Evolutionary conservation across 2,329 filamentous ascomycete species (phyloP).

Genomic region (Trichophyton schoenleinii): DNA sequence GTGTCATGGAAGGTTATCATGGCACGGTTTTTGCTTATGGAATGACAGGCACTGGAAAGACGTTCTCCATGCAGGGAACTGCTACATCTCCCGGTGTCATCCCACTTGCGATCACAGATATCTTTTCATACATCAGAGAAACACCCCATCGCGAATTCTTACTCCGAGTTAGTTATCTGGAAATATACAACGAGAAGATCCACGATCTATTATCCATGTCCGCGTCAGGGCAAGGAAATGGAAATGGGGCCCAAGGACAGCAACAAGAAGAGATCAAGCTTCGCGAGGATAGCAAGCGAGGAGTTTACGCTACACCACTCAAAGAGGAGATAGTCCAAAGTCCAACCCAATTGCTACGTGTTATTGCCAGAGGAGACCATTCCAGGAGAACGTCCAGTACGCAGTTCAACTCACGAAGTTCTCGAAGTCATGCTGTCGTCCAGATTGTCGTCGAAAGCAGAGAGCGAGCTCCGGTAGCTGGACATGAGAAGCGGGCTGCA

Average conservation of each 20-base stretch:
- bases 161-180: slow-evolving; percentile 89
- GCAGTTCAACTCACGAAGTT: slow-evolving; percentile 93
- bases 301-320: slow-evolving; percentile 87
- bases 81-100: slow-evolving; percentile 93
- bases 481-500: slow-evolving; percentile 52
- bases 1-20: slow-evolving; percentile 98
- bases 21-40: slow-evolving; percentile 97
- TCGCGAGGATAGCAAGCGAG: slow-evolving; percentile 88
- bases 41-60: slow-evolving; percentile 98
- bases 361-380: slow-evolving; percentile 88
- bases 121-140: slow-evolving; percentile 97
- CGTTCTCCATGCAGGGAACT: slow-evolving; percentile 98
- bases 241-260: slow-evolving; percentile 33
- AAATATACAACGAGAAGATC: slow-evolving; percentile 98
- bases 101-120: slow-evolving; percentile 91
- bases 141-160: slow-evolving; percentile 90
- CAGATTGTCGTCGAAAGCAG: slow-evolving; percentile 97
- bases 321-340: slow-evolving; percentile 99
- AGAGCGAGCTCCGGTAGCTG: slow-evolving; percentile 57
- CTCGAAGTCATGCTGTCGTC: slow-evolving; percentile 93
- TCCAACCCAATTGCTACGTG: slow-evolving; percentile 82
- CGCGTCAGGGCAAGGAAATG: slow-evolving; percentile 38
- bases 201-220: slow-evolving; percentile 80
- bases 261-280: slow-evolving; percentile 91
- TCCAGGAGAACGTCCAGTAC: slow-evolving; percentile 84